These are phyloP conservation scores for Echria macrotheca DNA, from an alignment of 495 filamentous ascomycete species.

Conservation along the genomic window DNA sequence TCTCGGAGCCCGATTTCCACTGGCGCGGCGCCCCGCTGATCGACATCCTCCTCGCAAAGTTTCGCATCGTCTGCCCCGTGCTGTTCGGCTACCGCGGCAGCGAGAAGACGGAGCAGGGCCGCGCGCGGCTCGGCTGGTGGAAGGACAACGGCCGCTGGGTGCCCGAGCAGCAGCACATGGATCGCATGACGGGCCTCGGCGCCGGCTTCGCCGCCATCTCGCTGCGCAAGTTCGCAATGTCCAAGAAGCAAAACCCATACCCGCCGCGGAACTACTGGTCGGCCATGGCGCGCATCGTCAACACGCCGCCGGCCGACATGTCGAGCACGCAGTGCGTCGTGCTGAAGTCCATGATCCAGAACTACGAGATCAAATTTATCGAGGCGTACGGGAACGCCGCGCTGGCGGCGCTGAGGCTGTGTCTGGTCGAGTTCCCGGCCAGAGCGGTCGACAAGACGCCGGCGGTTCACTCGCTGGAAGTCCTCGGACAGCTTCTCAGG, in stretches of 20 bases:
- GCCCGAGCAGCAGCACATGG: slow-evolving; percentile 61
- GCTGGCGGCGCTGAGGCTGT: slow-evolving; percentile 55
- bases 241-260: slow-evolving; percentile 64
- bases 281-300: slow-evolving; percentile 64
- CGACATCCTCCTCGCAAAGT: slow-evolving; percentile 86
- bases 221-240: slow-evolving; percentile 71
- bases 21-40: slow-evolving; percentile 70
- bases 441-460: slow-evolving; percentile 44
- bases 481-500: slow-evolving; percentile 54
- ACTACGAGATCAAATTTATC: slow-evolving; percentile 65
- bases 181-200: slow-evolving; percentile 78
- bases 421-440: slow-evolving; percentile 64
- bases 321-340: slow-evolving; percentile 74
- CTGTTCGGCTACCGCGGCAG: slow-evolving; percentile 78
- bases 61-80: slow-evolving; percentile 72
- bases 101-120: slow-evolving; percentile 67
- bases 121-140: slow-evolving; percentile 70
- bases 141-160: slow-evolving; percentile 54
- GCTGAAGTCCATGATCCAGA: slow-evolving; percentile 69
- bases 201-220: slow-evolving; percentile 78
- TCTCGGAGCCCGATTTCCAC: slow-evolving; percentile 59
- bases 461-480: slow-evolving; percentile 52
- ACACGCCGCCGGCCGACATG: slow-evolving; percentile 59
- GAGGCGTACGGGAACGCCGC: slow-evolving; percentile 71
- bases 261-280: slow-evolving; percentile 78